Evolutionary conservation across 768 basidiomycete species (phyloP), one percentile per base, ranked within the genome.

Genomic region (Termitomyces sp.): DNA sequence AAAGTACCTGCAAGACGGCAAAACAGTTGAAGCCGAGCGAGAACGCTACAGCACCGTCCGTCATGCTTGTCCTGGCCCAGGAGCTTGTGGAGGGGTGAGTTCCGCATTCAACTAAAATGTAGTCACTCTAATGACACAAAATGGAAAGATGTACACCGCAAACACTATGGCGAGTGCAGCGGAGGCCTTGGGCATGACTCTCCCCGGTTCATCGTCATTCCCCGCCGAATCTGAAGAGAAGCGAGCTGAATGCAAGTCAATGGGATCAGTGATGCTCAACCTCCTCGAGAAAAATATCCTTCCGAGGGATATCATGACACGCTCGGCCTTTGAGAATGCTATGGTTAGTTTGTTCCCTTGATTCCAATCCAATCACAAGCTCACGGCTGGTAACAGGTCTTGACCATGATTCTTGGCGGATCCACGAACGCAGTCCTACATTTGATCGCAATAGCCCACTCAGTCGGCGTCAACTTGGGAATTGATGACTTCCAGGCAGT

Each of bases 391-490:
- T 44, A 39, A 11, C 63, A 97, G 94, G 91, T 94, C 20, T 73
- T 99, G 48, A 94, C 92, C 25, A 96, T 99, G 90, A 88, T 95
- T 62, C 84, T 99, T 36, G 97, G 97, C 41, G 97, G 97, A 27
- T 98, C 95, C 16, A 98, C 97, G 29, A 98, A 98, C 69, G 96
- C 95, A 27, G 97, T 98, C 32, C 76, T 99, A 32, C 97, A 99
- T 70, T 76, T 99, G 58, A 94, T 98, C 66, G 97, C 97, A 41
- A 89, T 99, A 63, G 97, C 97, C 0, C 95, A 94, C 70, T 92
- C 93, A 0, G 94, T 96, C 47, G 95, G 94, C 23, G 86, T 99
- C 73, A 81, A 82, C 41, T 80, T 99, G 55, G 82, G 81, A 32
- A 76, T 98, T 48, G 94, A 96, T 63, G 97, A 98, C 70, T 92